Conservation (phyloP, 805 yeast species). For the Komagataella mondaviorum region DNA sequence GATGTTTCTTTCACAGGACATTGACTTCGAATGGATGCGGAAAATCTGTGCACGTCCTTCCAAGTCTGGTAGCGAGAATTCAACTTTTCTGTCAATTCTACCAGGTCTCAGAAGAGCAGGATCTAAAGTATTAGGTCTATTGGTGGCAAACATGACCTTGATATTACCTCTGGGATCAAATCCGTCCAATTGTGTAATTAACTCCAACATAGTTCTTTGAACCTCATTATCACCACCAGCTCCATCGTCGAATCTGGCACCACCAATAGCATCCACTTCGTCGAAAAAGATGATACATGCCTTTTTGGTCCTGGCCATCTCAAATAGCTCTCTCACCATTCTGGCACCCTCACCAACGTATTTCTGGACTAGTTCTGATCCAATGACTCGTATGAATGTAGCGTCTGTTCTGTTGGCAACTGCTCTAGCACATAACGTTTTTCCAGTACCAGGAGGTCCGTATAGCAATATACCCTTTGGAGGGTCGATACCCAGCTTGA, state of each 20-base stretch:
- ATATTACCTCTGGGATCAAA: slow-evolving; percentile 98
- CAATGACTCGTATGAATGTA: slow-evolving; percentile 94
- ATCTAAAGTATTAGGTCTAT: slow-evolving; percentile 94
- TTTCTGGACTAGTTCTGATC: slow-evolving; percentile 95
- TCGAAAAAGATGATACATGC: slow-evolving; percentile 97
- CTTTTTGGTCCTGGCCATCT: slow-evolving; percentile 97
- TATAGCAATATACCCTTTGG: slow-evolving; percentile 94
- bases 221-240: slow-evolving; percentile 99
- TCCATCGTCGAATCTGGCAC: slow-evolving; percentile 99
- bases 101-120: slow-evolving; percentile 98
- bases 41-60: slow-evolving; percentile 98
- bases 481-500: slow-evolving; percentile 94
- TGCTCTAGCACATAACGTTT: slow-evolving; percentile 96
- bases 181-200: slow-evolving; percentile 95
- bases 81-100: slow-evolving; percentile 97
- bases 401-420: slow-evolving; percentile 99
- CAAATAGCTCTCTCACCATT: slow-evolving; percentile 97
- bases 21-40: slow-evolving; percentile 92
- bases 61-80: slow-evolving; percentile 88
- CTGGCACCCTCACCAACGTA: slow-evolving; percentile 99
- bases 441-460: slow-evolving; percentile 99
- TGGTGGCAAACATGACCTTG: slow-evolving; percentile 98
- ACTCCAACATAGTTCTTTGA: slow-evolving; percentile 97
- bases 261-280: slow-evolving; percentile 98
- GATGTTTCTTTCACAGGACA: slow-evolving; percentile 95